Percentiles rank a stretch among this genome's conserved stretches.
Conservation (phyloP, 2,329 filamentous ascomycete species). For the Allantophomopsis cytisporea region DNA sequence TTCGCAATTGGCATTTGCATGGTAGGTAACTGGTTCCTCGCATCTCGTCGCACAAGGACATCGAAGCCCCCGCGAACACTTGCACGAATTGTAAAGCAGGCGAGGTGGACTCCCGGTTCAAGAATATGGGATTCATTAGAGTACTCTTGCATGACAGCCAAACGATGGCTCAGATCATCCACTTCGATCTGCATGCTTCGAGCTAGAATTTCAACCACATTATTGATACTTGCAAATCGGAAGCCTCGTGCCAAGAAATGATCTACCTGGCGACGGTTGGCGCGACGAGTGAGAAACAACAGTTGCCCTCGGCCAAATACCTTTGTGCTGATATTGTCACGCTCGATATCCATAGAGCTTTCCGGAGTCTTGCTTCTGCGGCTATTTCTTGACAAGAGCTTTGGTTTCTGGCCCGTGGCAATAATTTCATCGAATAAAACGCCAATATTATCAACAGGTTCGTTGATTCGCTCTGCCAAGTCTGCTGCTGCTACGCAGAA, state of each 20-base stretch:
- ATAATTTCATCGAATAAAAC: constrained; percentile 66
- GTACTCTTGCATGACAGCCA: constrained; percentile 52
- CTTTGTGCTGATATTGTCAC: constrained; percentile 17
- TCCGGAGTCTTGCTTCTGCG: constrained; percentile 48
- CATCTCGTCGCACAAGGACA: constrained; percentile 15
- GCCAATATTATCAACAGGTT: constrained; percentile 49
- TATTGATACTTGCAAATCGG: constrained; percentile 58
- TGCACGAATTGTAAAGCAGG: constrained; percentile 42
- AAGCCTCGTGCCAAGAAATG: constrained; percentile 59
- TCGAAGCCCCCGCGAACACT: constrained; percentile 19
- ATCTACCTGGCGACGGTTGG: constrained; percentile 43
- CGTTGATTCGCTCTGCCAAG: constrained; percentile 55
- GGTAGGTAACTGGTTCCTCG: constrained; percentile 45
- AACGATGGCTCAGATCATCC: constrained; percentile 42
- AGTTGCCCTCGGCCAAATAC: constrained; percentile 60
- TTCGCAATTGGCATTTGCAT: constrained; percentile 34
- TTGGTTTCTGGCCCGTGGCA: constrained; percentile 36
- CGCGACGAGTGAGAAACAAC: constrained; percentile 62
- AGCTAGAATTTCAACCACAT: constrained; percentile 56
- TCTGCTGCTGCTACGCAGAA: constrained; percentile 69
- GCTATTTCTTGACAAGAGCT: constrained; percentile 5
- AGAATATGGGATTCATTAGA: constrained; percentile 30
- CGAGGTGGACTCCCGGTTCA: constrained; percentile 39
- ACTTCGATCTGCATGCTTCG: constrained; percentile 62
- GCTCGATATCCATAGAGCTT: constrained; percentile 22